Evolutionary conservation across 179 eudicot species (phyloP).

Genomic region (Sideroxylon spinosum): DNA sequence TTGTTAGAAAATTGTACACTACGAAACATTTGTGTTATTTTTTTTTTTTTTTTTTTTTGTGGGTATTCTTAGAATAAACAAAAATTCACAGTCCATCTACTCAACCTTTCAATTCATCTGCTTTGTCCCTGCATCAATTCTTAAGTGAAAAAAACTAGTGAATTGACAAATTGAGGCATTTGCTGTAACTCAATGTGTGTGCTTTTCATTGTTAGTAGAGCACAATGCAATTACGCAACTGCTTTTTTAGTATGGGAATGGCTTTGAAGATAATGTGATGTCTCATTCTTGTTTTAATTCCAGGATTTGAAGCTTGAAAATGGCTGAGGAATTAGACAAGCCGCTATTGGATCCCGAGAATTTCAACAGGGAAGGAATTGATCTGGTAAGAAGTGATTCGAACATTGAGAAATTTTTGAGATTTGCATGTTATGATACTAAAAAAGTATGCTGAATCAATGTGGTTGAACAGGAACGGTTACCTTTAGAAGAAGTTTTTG

Average conservation of each 20-base stretch:
- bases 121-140: too few relatives aligned
- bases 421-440: background rate
- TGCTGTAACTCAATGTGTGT: background rate
- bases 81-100: too few relatives aligned
- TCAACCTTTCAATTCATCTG: too few relatives aligned
- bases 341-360: slow-evolving; percentile 55
- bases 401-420: background rate
- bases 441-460: background rate
- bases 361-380: slow-evolving; percentile 58
- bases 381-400: slow-evolving; percentile 44
- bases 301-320: slow-evolving; percentile 29
- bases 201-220: too few relatives aligned
- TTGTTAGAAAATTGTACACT: too few relatives aligned
- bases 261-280: background rate
- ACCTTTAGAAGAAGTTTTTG: slow-evolving; percentile 60
- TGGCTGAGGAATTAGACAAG: slow-evolving; percentile 57
- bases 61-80: too few relatives aligned
- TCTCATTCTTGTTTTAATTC: slow-evolving; percentile 1
- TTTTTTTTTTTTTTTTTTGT: too few relatives aligned
- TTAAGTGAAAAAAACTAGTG: too few relatives aligned
- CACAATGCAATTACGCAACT: background rate
- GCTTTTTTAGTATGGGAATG: background rate
- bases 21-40: too few relatives aligned
- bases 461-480: slow-evolving; percentile 46
- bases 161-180: too few relatives aligned